A percentile compares a stretch with the other conserved stretches of the same genome.
Conservation (phyloP, 768 basidiomycete species). For the Megacollybia marginata region DNA sequence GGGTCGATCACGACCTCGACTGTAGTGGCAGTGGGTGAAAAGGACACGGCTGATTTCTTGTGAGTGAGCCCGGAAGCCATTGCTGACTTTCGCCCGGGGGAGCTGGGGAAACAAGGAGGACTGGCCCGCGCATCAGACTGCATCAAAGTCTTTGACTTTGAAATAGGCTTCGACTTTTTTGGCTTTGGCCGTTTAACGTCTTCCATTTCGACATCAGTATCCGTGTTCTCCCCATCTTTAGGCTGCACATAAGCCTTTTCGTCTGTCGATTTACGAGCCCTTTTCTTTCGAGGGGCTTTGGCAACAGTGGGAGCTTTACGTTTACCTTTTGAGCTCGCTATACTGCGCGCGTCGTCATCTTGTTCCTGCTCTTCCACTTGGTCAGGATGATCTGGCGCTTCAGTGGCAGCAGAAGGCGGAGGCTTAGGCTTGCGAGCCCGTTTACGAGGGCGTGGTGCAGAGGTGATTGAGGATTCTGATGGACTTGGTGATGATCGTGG, state of each 20-base stretch:
- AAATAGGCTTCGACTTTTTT: background rate
- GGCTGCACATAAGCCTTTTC: background rate
- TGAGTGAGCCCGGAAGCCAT: background rate
- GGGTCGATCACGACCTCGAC: background rate
- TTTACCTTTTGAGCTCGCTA: slow-evolving; percentile 11
- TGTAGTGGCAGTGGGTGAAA: background rate
- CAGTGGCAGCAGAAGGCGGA: background rate
- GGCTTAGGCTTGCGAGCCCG: slow-evolving; percentile 4
- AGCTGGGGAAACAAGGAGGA: background rate
- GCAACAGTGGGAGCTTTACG: background rate
- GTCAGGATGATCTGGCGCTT: background rate
- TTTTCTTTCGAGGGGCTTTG: background rate
- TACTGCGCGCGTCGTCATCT: slow-evolving; percentile 6
- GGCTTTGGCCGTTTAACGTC: background rate
- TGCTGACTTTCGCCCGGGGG: background rate
- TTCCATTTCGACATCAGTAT: slow-evolving; percentile 1
- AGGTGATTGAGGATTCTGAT: slow-evolving; percentile 15
- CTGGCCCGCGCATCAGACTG: background rate
- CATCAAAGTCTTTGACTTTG: background rate
- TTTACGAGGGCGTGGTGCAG: slow-evolving; percentile 8
- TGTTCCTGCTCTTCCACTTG: slow-evolving; percentile 3
- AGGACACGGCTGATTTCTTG: slow-evolving; percentile 1
- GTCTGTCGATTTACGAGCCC: background rate
- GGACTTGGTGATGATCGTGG: slow-evolving; percentile 19
- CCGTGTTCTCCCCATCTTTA: background rate